Conservation (phyloP, 768 basidiomycete genomes). For the Piloderma croceum region DNA sequence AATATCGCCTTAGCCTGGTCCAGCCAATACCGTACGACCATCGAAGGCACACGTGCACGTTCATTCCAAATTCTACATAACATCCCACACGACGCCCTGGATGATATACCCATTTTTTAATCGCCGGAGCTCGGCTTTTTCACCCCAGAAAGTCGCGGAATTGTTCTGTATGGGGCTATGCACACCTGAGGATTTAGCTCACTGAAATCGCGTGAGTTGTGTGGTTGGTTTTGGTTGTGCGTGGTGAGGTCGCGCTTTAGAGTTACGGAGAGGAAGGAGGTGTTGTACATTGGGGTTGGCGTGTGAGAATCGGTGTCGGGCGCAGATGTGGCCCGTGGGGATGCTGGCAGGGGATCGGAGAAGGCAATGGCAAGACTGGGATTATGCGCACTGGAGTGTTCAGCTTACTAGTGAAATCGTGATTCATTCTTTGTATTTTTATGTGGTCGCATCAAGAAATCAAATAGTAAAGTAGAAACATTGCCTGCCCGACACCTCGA, state of each 20-base stretch:
- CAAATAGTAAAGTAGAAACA: too few species aligned
- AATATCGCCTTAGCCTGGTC: conserved; percentile 79
- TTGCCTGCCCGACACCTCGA: too few species aligned
- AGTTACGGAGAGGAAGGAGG: conserved; percentile 43
- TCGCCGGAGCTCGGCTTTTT: conserved; percentile 84
- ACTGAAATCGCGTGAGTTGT: conserved; percentile 51
- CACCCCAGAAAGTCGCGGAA: conserved; percentile 90
- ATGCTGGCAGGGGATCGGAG: conserved; percentile 60
- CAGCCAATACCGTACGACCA: conserved; percentile 71
- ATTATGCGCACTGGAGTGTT: conserved; percentile 71
- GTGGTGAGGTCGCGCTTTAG: conserved; percentile 36
- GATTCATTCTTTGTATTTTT: too few species aligned
- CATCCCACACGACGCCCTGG: conserved; percentile 97
- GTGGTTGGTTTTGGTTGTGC: conserved; percentile 47
- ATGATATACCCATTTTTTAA: conserved; percentile 94
- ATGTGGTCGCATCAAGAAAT: too few species aligned
- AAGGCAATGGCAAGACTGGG: conserved; percentile 52
- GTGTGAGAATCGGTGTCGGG: conserved; percentile 21
- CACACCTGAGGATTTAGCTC: conserved; percentile 77
- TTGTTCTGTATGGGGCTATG: conserved; percentile 43
- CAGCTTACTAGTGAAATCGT: conserved; percentile 63
- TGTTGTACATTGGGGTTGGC: conserved; percentile 80
- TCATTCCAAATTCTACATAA: conserved; percentile 75
- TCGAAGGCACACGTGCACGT: conserved; percentile 67
- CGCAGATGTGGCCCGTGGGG: conserved; percentile 56